Base-by-base conservation (phyloP, 2,329 filamentous ascomycete species). In the Aspergillus neotritici region DNA sequence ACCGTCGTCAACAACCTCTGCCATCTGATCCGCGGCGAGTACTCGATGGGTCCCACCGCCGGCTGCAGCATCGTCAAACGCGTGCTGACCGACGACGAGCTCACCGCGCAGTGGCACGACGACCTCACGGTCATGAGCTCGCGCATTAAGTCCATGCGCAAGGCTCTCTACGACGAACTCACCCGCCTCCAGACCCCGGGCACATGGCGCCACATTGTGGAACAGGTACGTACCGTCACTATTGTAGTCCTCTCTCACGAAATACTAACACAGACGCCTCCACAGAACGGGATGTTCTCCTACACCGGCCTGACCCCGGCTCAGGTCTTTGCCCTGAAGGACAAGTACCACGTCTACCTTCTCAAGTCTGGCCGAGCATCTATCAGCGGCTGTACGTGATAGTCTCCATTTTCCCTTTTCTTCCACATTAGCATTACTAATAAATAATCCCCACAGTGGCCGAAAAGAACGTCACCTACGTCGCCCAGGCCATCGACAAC, bases 171-270 rank as follows among this genome's bases (percentile, higher is more conserved):
- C 48, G 70, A 74, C 42, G 90, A 91, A 73, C 80, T 97, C 8
- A 87, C 94, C 68, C 80, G 84, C 60, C 76, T 94, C 41, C 79
- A 80, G 42, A 95, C 91, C 0, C 91, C 91, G 0, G 91, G 91
- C 31, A 86, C 81, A n/a, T 97, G 93, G 91, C 89, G 91, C 65
- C 91, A 97, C 72, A 94, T 97, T 65, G 93, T 90, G 37, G 87
- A 95, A 59, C 91, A 97, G 78, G 95, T 96, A 55, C 42, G 45
- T 46, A 28, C 14, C 41, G 3, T 4, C 9, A n/a, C 5, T 32
- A 3, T 13, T 11, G 8, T 11, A 12, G 5, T 4, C 25, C 5
- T 15, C 16, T 31, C 10, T 34, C 36, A 41, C 15, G 44, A 41
- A 31, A 37, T 17, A 34, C 15, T 43, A 44, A 38, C 30, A 40